Percentiles rank a stretch among this genome's conserved stretches.
Conservation (phyloP, 768 basidiomycete genomes). For the Daedaleopsis sinensis region DNA sequence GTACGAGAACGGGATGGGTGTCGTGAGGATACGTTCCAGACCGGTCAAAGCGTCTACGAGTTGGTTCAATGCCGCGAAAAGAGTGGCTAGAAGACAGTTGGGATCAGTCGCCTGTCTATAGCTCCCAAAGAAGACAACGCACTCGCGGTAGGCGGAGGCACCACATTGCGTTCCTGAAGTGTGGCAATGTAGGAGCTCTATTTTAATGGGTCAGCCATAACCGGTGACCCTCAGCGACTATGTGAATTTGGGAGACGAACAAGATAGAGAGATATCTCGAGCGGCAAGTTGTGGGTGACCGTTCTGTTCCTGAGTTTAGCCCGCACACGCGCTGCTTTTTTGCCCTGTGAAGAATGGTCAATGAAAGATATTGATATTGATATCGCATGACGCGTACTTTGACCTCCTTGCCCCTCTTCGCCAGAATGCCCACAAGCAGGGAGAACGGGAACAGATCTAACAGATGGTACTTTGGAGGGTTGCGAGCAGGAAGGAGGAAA, state of each 20-base stretch:
- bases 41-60: conserved; percentile 70
- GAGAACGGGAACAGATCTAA: conserved; percentile 77
- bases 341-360: conserved; percentile 40
- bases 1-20: conserved; percentile 77
- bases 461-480: conserved; percentile 60
- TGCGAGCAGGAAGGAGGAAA: conserved; percentile 52
- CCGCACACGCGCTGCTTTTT: conserved; percentile 56
- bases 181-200: conserved; percentile 71
- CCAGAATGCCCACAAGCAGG: conserved; percentile 49
- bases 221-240: not conserved
- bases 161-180: conserved; percentile 55
- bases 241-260: conserved; percentile 37
- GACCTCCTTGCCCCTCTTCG: conserved; percentile 49
- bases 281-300: conserved; percentile 60
- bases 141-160: conserved; percentile 67
- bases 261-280: conserved; percentile 71
- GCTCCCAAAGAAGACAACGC: not conserved
- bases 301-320: conserved; percentile 50
- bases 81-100: conserved; percentile 39
- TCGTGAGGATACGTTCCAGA: conserved; percentile 72
- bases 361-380: not conserved
- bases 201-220: conserved; percentile 12
- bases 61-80: conserved; percentile 52
- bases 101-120: not conserved
- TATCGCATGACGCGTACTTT: conserved; percentile 28